Percentiles rank a stretch among this genome's conserved stretches.
Conservation (phyloP, 371 early-diverging fungal genomes). For the Zychaea mexicana region DNA sequence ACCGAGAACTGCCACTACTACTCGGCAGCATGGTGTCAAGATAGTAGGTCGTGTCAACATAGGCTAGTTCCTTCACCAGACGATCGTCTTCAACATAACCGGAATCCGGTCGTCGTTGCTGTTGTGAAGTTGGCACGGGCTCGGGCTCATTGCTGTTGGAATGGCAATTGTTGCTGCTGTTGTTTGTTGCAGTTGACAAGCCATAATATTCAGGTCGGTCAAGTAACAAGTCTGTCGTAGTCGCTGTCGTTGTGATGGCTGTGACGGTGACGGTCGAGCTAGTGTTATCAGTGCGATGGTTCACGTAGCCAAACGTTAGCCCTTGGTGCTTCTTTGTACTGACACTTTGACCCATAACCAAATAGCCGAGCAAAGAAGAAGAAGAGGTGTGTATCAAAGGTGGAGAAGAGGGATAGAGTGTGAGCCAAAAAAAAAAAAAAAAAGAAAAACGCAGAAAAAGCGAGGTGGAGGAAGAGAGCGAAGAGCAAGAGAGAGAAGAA, state of each 20-base stretch:
- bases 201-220: slow-evolving; percentile 15
- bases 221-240: slow-evolving; percentile 7
- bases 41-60: slow-evolving; percentile 48
- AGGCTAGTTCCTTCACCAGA: slow-evolving; percentile 35
- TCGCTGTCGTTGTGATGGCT: background rate
- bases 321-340: slow-evolving; percentile 4
- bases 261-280: background rate
- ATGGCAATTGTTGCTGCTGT: background rate
- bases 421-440: slow-evolving; percentile 3
- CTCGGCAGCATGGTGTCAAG: background rate
- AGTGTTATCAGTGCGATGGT: background rate
- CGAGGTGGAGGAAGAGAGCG: background rate
- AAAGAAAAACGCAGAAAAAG: background rate
- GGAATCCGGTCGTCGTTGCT: slow-evolving; percentile 10
- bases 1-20: too few species aligned
- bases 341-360: slow-evolving; percentile 16
- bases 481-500: background rate
- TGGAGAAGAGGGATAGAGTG: too few species aligned
- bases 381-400: too few species aligned
- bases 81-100: slow-evolving; percentile 1
- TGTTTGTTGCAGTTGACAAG: background rate
- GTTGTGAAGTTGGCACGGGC: background rate
- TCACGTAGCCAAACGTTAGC: slow-evolving; percentile 14
- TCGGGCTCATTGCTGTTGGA: background rate
- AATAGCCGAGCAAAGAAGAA: too few species aligned